Evolutionary conservation across 73 alveolate genomes (phyloP), one percentile per base, ranked within the genome.

Genomic region (Symbiodinium pilosum): DNA sequence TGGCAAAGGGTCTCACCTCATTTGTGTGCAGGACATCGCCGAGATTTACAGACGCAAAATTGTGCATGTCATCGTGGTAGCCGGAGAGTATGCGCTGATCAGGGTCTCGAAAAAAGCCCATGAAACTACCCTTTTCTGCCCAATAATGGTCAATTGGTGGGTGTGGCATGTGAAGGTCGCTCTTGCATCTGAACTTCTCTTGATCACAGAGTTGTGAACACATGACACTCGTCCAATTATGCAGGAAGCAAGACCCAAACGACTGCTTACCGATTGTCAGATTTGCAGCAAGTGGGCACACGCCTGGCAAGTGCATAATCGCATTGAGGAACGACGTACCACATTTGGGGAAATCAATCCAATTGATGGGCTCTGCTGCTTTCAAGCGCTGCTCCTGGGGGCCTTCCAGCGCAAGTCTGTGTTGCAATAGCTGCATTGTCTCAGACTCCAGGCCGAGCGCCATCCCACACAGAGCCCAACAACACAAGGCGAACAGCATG

Each of bases 31-130:
- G 73, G 73, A 24, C 20, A n/a, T 54, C 73, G 73, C 32, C 73
- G 26, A 24, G 26, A n/a, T 30, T 39, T 30, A 30, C 34, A 24
- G 41, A 36, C 38, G 39, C 84, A 21, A 69, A n/a, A n/a, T 69
- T n/a, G 39, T 30, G 12, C 38, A 6, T 39, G 34, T 26, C 41
- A n/a, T 69, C 84, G 34, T 69, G 39, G 84, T 69, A 69, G 41
- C 41, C 36, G 84, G 84, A 69, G 34, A 26, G 39, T 26, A 69
- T 69, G 84, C 83, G 83, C 83, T 68, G 83, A 68, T n/a, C 41
- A 28, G 83, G 83, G 39, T 68, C 83, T n/a, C 83, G 83, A n/a
- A 68, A 68, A 2, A 68, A 28, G 11, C 21, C 83, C 83, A 68
- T n/a, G 41, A 68, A 30, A 20, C 20, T 24, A 3, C 83, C 83